Percentiles rank a stretch among this genome's conserved stretches.
Conservation (phyloP, 2,329 filamentous ascomycete species). For the Ophiostoma perfectum region DNA sequence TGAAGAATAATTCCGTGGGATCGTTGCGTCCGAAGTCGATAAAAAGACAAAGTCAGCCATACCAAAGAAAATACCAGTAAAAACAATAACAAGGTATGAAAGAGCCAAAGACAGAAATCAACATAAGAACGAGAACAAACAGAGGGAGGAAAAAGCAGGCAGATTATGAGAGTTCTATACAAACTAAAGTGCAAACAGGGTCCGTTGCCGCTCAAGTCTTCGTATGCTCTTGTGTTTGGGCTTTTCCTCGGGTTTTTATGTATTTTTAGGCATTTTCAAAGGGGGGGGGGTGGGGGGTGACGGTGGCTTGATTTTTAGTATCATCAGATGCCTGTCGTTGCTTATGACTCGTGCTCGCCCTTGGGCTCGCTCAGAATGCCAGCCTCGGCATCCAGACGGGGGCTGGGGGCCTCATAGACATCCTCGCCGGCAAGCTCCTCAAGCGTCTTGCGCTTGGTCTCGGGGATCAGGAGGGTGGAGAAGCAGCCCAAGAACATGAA, state of each 20-base stretch:
- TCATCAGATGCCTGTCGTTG: neutral
- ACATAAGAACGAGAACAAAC: constrained; percentile 4
- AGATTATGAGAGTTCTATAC: neutral
- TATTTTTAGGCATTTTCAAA: no score
- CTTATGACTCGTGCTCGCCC: constrained; percentile 20
- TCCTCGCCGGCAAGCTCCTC: constrained; percentile 49
- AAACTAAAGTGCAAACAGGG: constrained; percentile 3
- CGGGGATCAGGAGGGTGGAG: constrained; percentile 64
- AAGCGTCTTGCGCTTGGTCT: constrained; percentile 69
- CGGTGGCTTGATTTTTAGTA: neutral
- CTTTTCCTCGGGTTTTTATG: constrained; percentile 5
- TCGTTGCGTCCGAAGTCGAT: neutral
- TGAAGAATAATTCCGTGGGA: neutral
- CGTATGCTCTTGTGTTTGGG: constrained; percentile 1
- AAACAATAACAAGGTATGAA: neutral
- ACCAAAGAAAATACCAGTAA: neutral
- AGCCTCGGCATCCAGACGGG: neutral
- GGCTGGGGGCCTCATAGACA: constrained; percentile 3
- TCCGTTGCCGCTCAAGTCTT: neutral
- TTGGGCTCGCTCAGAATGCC: constrained; percentile 14
- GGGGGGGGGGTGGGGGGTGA: neutral
- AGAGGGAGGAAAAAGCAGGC: constrained; percentile 1
- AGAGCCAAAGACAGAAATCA: neutral
- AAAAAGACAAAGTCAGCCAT: neutral
- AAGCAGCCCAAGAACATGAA: constrained; percentile 71